Conservation (phyloP, 345 rosid species). For the Moringa oleifera region DNA sequence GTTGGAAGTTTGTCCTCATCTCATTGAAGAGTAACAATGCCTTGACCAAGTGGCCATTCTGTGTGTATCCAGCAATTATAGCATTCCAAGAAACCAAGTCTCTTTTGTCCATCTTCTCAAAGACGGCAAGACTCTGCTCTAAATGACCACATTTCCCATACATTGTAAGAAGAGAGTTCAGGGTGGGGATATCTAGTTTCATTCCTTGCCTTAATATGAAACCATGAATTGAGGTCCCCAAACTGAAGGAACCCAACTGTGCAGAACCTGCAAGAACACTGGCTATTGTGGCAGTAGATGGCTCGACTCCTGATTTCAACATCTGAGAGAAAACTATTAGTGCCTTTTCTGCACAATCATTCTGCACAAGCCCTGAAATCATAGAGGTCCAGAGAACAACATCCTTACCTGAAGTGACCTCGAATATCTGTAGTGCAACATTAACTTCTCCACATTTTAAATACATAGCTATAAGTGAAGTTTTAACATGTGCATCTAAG, state of each 20-base stretch:
- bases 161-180: constrained; percentile 70
- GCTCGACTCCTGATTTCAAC: constrained; percentile 38
- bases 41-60: constrained; percentile 42
- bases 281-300: constrained; percentile 56
- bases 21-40: constrained; percentile 45
- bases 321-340: constrained; percentile 42
- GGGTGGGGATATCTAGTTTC: constrained; percentile 40
- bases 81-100: constrained; percentile 87
- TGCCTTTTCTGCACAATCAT: constrained; percentile 50
- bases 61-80: constrained; percentile 60
- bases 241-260: constrained; percentile 41
- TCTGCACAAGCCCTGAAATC: constrained; percentile 77
- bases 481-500: constrained; percentile 47
- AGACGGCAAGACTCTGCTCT: constrained; percentile 47
- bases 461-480: constrained; percentile 61
- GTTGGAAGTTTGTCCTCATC: constrained; percentile 36
- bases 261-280: constrained; percentile 67
- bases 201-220: constrained; percentile 44
- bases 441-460: constrained; percentile 46
- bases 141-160: constrained; percentile 56
- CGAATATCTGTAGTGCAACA: constrained; percentile 42
- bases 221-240: constrained; percentile 64
- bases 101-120: constrained; percentile 40
- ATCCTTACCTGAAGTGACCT: constrained; percentile 37
- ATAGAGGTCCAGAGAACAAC: constrained; percentile 68